Evolutionary conservation across 139 green algal species (phyloP), one percentile per base, ranked within the genome.

Genomic region (Diplosphaera chodatii): DNA sequence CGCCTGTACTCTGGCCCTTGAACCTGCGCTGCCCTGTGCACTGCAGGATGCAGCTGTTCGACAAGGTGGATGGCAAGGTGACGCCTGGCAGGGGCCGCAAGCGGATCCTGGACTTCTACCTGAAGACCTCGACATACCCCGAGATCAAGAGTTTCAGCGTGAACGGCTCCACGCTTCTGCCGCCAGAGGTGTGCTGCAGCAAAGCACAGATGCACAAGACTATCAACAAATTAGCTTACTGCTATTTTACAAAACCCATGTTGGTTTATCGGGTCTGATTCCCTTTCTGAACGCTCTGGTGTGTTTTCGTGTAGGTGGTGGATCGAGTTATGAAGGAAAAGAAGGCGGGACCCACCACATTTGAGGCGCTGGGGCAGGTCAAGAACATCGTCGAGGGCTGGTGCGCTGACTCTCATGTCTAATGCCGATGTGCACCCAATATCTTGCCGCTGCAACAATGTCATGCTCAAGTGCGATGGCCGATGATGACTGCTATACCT

Each of bases 331-430:
- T 77, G 69, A 74, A 82, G 64, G 27, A 55, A 20, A 65, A 74
- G 16, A 59, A 72, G 34, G 67, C 59, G 1, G 66, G 78, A 20
- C 70, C 80, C 55, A 80, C 79, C 37, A 77, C 62, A 56, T 80
- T 89, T 68, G 33, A 75, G 67, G 80, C 74, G 28, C 78, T 90
- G 71, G 78, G 75, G 10, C 33, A 40, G 32, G 84, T 88, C 74
- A 85, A 84, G 63, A 85, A 89, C 63, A 79, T 83, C 40, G 78
- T 95, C 27, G 88, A 93, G 65, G 80, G 85, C 40, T 93, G 87
- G 83, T 83, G 64, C 72, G 73, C n/a, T n/a, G n/a, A n/a, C n/a
- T n/a, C n/a, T n/a, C n/a, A n/a, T n/a, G n/a, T n/a, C n/a, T n/a
- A n/a, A n/a, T n/a, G n/a, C n/a, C n/a, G n/a, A n/a, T n/a, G n/a